Conservation (phyloP, 768 basidiomycete species). For the Leccinum boreale region DNA sequence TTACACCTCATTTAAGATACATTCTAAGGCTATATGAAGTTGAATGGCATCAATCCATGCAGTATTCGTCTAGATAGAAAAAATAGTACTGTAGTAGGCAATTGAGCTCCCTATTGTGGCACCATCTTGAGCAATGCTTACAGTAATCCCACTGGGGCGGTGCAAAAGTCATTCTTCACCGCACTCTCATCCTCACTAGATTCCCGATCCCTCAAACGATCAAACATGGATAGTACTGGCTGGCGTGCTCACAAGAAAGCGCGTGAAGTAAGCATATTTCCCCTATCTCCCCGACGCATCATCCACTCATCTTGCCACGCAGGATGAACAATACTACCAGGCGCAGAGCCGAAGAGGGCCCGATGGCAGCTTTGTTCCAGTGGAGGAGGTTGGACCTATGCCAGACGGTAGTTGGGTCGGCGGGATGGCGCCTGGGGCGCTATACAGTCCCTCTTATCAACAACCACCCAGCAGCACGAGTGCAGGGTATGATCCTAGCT, state of each 20-base stretch:
- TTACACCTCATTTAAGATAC: no score
- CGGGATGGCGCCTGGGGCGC: slow-evolving; percentile 46
- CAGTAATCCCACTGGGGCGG: not conserved
- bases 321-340: slow-evolving; percentile 31
- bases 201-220: not conserved
- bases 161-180: not conserved
- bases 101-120: not conserved
- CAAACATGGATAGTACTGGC: slow-evolving; percentile 68
- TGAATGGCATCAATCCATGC: no score
- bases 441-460: slow-evolving; percentile 1
- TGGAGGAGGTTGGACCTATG: slow-evolving; percentile 58
- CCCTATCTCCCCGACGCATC: not conserved
- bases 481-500: slow-evolving; percentile 27
- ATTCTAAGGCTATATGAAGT: no score
- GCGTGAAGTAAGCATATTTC: slow-evolving; percentile 39
- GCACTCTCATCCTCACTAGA: not conserved
- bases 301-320: slow-evolving; percentile 18
- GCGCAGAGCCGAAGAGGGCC: slow-evolving; percentile 37
- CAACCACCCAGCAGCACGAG: slow-evolving; percentile 19
- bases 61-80: no score
- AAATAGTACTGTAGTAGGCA: no score
- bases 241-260: slow-evolving; percentile 72
- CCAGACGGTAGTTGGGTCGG: slow-evolving; percentile 56
- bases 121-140: not conserved
- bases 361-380: slow-evolving; percentile 51